Evolutionary conservation across 164 flowering plant genomes (phyloP).

Genomic region (Saururus chinensis): DNA sequence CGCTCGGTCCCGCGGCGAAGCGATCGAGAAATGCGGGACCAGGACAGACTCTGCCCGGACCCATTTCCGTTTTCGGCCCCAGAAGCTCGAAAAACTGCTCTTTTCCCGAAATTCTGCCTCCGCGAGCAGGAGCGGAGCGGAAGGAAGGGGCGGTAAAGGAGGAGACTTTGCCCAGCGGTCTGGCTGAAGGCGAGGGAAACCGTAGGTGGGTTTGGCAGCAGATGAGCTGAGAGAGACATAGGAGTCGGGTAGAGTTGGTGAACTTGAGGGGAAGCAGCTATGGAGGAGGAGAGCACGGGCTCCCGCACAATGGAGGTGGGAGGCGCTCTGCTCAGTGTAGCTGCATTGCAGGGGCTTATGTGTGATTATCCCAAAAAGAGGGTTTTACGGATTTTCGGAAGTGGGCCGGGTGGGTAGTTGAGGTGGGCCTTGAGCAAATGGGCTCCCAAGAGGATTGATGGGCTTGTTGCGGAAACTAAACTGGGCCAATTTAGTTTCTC

Average conservation of each 20-base stretch:
- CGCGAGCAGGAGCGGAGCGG: constrained; percentile 9
- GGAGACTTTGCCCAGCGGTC: constrained; percentile 6
- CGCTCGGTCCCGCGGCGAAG: constrained; percentile 46
- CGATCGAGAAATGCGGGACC: constrained; percentile 31
- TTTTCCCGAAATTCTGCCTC: constrained; percentile 14
- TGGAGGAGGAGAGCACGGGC: not conserved
- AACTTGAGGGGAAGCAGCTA: not conserved
- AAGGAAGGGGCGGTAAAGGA: constrained; percentile 11
- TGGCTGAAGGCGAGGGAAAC: constrained; percentile 9
- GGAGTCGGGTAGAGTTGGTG: not conserved
- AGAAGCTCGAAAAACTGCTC: constrained; percentile 21
- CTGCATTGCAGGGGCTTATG: not conserved
- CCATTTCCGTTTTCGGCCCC: constrained; percentile 31
- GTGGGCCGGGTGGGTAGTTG: too few relatives aligned
- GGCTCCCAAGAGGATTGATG: too few relatives aligned
- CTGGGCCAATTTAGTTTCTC: too few relatives aligned
- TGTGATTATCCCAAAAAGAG: not conserved
- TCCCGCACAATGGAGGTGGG: too few relatives aligned
- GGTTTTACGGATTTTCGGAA: too few relatives aligned
- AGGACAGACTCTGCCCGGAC: constrained; percentile 30
- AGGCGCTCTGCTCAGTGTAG: too few relatives aligned
- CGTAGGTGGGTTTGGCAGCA: constrained; percentile 17
- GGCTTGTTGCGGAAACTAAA: too few relatives aligned
- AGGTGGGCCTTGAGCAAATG: too few relatives aligned
- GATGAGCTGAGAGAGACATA: constrained; percentile 21